Evolutionary conservation across 176 grass and related monocot genomes (phyloP), one percentile per base, ranked within the genome.

Genomic region (Carex pumila): DNA sequence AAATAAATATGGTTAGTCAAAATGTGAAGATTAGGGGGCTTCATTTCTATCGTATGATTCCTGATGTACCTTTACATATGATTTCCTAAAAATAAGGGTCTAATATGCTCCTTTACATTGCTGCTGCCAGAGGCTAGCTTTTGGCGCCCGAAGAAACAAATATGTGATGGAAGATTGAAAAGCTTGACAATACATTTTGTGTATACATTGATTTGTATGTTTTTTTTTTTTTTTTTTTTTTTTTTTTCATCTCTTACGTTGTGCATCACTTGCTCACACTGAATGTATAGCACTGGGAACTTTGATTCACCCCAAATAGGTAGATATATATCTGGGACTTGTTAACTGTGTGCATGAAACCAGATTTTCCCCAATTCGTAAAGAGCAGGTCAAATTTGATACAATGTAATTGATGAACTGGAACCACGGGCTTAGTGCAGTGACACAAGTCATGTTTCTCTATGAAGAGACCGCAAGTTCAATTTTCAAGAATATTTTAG

Each of bases 61-160:
- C 30, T 77, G 6, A 69, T 91, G 82, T 86, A 82, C 11, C 13
- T 65, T 81, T 21, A 39, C 12, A 57, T 84, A 59, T 85, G 37
- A 7, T 7, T 45, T 29, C 47, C 9, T 50, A 50, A 50, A 50
- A 50, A 82, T 32, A 61, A 74, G 65, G 15, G 25, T 90, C 43
- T 86, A 54, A 54, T 36, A 88, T 79, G 70, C 29, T 65, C 56
- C n/a, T 56, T 85, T 53, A 71, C 22, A 45, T 77, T 91, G 71
- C 77, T 72, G 43, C 67, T 87, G 82, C 57, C 86, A 98, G 96
- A 93, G 96, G 87, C 37, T 98, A 85, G 96, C 96, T 85, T 95
- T 98, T 74, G 96, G 96, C 68, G 89, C 96, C 72, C 87, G 96
- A 84, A 85, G 93, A 85, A 98, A 98, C 85, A 92, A 92, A 65